phyloP scores from a whole-genome alignment of 2,329 filamentous ascomycete genomes.

The Endothia cerciana region DNA sequence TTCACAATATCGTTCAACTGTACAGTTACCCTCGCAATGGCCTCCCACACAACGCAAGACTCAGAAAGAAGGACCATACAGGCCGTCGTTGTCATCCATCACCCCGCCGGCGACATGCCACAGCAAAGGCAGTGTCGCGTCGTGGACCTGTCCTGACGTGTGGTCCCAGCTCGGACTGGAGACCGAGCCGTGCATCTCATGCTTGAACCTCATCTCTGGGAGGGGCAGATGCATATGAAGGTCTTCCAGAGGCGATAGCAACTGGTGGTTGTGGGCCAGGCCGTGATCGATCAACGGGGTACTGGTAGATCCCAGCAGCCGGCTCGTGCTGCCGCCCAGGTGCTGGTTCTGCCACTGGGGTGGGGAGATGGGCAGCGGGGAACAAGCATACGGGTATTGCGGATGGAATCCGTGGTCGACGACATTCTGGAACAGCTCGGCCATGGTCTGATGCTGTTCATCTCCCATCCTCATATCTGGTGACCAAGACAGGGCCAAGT shows the following conservation, averaged over 20 bases:
- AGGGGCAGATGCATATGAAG: neutral
- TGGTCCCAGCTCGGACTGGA: neutral
- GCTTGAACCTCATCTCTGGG: neutral
- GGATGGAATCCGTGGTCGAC: slow-evolving; percentile 19
- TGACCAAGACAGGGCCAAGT: slow-evolving; percentile 3
- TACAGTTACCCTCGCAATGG: neutral
- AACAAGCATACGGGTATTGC: slow-evolving; percentile 1
- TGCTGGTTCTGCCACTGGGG: slow-evolving; percentile 13
- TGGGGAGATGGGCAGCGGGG: neutral
- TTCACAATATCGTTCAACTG: neutral
- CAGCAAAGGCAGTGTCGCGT: slow-evolving; percentile 4
- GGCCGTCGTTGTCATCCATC: neutral
- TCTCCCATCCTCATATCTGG: neutral
- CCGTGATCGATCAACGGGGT: neutral
- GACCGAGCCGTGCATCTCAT: neutral
- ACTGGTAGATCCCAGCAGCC: neutral
- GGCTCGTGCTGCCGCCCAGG: neutral
- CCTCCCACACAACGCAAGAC: neutral
- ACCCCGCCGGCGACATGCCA: neutral
- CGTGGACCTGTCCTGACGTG: neutral
- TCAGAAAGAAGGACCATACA: slow-evolving; percentile 10
- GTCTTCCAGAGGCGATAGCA: slow-evolving; percentile 8
- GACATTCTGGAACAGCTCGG: slow-evolving; percentile 13
- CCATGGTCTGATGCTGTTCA: neutral
- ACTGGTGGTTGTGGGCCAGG: slow-evolving; percentile 11